Base-by-base conservation (phyloP, 495 filamentous ascomycete genomes). In the Parmelia sp. region DNA sequence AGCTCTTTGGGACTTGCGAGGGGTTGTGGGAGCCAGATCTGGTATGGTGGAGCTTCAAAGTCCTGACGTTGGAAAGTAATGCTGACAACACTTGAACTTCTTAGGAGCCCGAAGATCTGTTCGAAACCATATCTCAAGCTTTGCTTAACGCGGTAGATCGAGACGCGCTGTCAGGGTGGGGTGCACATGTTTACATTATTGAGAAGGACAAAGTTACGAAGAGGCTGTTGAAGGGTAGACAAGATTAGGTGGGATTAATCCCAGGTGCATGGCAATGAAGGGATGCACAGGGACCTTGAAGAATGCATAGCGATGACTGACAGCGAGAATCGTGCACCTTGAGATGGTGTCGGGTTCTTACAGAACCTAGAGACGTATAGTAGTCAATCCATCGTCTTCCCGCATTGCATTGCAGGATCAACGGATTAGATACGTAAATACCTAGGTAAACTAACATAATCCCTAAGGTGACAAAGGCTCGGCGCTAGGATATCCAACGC, bases 151-250 rank as follows among this genome's bases (percentile, higher is more conserved):
- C 92, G 39, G 92, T 98, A 37, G 94, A 98, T 76, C 82, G 94
- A 75, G 94, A 98, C 75, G 94, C 94, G 56, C 80, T 98, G 56
- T 96, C 92, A 15, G 94, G 94, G 68, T 98, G 94, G 94, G 94
- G 94, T 73, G 94, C 94, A 40, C 90, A 97, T 70, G 94, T 98
- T 66, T 97, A 97, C 77, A 92, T 98, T 69, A 94, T 98, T 77
- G 95, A 97, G 83, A 98, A 97, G 83, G 91, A 96, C 77, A 97
- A 97, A 86, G 91, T 97, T 49, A 96, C 93, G 71, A 96, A 98
- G 88, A 83, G 94, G 72, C 83, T 97, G 83, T 77, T 98, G 73
- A 98, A 98, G 85, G 92, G 94, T 75, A 79, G 86, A 74, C 86
- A 89, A 74, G 86, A 89, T 31, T 68, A 62, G 58, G 1, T 36